Base-by-base conservation (phyloP, 805 yeast species). In the Pichia pseudocactophila region DNA sequence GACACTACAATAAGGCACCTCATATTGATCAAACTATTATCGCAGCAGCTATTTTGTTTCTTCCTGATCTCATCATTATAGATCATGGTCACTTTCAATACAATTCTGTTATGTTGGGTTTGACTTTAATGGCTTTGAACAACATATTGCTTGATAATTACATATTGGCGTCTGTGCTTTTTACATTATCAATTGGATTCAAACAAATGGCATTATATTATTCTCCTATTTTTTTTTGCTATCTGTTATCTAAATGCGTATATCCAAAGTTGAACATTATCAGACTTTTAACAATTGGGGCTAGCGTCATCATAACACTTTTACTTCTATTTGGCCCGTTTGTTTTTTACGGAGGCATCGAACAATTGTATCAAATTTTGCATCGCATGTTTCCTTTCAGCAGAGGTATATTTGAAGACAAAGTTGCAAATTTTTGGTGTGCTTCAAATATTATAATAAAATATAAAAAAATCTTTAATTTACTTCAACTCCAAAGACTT, bases 31-130 rank as follows among this genome's bases (percentile, higher is more conserved):
- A 85, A 58, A 77, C 83, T 12, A 72, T 82, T 22, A 78, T 83
- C 13, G 76, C 87, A 0, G 81, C 87, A 2, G 78, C 88, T 15
- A 78, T 92, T n/a, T 59, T 92, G 28, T 77, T 81, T 57, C 95
- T 86, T 59, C 97, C 98, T 0, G 71, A 84, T 2, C 67, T 90
- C 46, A 71, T 84, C 35, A 69, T 92, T 44, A 79, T 92, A 37
- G 99, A 92, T 58, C 97, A 92, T 62, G 98, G 98, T 7, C 98
- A 92, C 63, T 92, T 92, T 65, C 98, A 94, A 64, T 90, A 78
- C 63, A 94, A 92, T 55, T 76, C 88, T 0, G 94, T 92, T 20
- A 90, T 92, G 97, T 72, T 92, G 30, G 98, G 98, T 0, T 66
- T 90, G 15, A 71, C 90, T 5, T 67, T 87, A 22, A 65, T 78